phyloP scores from a whole-genome alignment of 768 basidiomycete genomes.

The Tylopilus sp. region DNA sequence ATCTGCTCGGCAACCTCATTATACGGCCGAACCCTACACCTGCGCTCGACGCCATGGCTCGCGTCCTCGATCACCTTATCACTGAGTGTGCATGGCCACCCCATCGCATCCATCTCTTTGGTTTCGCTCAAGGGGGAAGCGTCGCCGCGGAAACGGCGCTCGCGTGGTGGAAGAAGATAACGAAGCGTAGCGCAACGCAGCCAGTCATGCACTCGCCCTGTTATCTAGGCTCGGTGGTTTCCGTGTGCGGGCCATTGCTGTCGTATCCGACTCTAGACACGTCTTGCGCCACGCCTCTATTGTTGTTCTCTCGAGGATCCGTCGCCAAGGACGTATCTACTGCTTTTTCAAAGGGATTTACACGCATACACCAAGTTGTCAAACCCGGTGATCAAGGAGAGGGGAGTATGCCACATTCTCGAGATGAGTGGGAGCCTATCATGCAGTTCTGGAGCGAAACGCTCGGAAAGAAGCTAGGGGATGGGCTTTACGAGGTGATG shows the following conservation, averaged over 20 bases:
- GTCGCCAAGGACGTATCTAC: slow-evolving; percentile 44
- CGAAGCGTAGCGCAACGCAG: slow-evolving; percentile 10
- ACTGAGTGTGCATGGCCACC: slow-evolving; percentile 63
- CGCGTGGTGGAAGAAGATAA: slow-evolving; percentile 47
- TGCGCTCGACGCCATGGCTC: slow-evolving; percentile 54
- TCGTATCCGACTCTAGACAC: slow-evolving; percentile 66
- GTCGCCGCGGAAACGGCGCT: slow-evolving; percentile 69
- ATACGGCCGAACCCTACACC: slow-evolving; percentile 68
- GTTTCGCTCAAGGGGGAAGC: slow-evolving; percentile 84
- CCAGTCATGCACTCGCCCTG: slow-evolving; percentile 6
- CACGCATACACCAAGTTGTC: slow-evolving; percentile 45
- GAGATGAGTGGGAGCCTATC: slow-evolving; percentile 76
- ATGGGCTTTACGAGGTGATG: slow-evolving; percentile 71
- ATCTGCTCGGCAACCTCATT: slow-evolving; percentile 71
- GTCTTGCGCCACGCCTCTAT: slow-evolving; percentile 55
- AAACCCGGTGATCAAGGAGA: slow-evolving; percentile 30
- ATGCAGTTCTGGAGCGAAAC: slow-evolving; percentile 86
- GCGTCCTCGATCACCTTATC: slow-evolving; percentile 54
- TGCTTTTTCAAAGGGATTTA: slow-evolving; percentile 62
- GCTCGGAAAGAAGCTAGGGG: slow-evolving; percentile 51
- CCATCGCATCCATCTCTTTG: slow-evolving; percentile 76
- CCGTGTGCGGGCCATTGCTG: slow-evolving; percentile 69
- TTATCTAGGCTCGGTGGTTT: slow-evolving; percentile 64
- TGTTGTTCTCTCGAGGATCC: slow-evolving; percentile 54
- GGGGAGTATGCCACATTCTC: slow-evolving; percentile 72